Evolutionary conservation across 2,329 filamentous ascomycete genomes (phyloP).

Genomic region (Diaporthe destruens): DNA sequence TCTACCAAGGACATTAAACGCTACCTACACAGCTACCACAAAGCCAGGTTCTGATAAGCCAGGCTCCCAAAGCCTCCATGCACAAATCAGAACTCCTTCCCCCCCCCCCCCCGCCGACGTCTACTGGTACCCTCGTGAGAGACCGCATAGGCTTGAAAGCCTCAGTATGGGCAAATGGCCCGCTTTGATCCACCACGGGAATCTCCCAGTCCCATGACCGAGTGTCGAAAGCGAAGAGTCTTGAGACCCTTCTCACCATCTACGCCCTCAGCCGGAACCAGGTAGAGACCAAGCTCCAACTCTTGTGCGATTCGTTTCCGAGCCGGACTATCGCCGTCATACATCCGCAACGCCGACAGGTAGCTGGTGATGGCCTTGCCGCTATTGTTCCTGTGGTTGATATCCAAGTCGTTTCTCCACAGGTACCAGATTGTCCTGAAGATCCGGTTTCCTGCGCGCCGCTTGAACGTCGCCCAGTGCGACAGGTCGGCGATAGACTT

Average conservation of each 20-base stretch:
- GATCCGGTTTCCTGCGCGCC: neutral
- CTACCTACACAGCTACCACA: neutral
- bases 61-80: too few species aligned
- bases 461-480: neutral
- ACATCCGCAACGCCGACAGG: conserved; percentile 14
- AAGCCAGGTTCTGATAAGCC: neutral
- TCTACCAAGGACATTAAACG: neutral
- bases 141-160: neutral
- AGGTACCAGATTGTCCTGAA: conserved; percentile 29
- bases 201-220: neutral
- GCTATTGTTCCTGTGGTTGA: conserved; percentile 29
- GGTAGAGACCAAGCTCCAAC: neutral
- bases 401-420: conserved; percentile 34
- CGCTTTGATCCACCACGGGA: neutral
- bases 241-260: conserved; percentile 4
- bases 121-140: neutral
- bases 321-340: neutral
- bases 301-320: conserved; percentile 7
- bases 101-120: too few species aligned
- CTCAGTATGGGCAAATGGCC: neutral
- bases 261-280: conserved; percentile 14
- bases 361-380: conserved; percentile 35
- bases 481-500: conserved; percentile 25
- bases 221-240: conserved; percentile 18
- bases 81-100: neutral